phyloP scores from a whole-genome alignment of 176 grass and related monocot species.

The Oryza coarctata region DNA sequence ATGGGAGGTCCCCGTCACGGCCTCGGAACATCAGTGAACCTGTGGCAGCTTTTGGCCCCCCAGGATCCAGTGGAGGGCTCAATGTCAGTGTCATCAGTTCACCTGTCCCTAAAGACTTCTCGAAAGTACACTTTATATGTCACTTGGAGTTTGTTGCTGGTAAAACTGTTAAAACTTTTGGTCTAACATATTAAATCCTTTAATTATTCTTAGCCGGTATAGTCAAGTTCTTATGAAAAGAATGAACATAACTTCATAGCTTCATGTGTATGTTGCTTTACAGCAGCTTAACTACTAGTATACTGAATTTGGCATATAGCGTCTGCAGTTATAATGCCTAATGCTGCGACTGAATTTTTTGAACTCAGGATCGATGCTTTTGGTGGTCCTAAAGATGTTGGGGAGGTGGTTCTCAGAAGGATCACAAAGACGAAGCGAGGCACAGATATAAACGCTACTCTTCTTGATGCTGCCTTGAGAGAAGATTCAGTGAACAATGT shows the following conservation, averaged over 20 bases:
- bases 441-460: constrained; percentile 62
- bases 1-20: neutral
- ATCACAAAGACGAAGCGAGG: constrained; percentile 68
- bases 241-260: neutral
- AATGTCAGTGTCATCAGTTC: constrained; percentile 93
- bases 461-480: constrained; percentile 58
- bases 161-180: neutral
- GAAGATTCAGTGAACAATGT: constrained; percentile 52
- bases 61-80: constrained; percentile 79
- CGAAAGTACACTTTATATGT: constrained; percentile 39
- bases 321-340: constrained; percentile 9
- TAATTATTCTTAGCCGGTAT: neutral
- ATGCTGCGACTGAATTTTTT: neutral
- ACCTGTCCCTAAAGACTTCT: constrained; percentile 71
- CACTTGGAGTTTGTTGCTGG: neutral
- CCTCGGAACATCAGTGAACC: constrained; percentile 54
- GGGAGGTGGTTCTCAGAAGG: constrained; percentile 77
- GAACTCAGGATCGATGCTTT: constrained; percentile 75
- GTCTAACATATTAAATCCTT: too few relatives aligned
- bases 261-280: neutral
- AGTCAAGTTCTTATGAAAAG: neutral
- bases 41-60: constrained; percentile 82
- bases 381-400: constrained; percentile 76
- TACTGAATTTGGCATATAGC: neutral
- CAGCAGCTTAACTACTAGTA: neutral